phyloP scores from a whole-genome alignment of 176 grass and related monocot genomes.

The Carex myosuroides region DNA sequence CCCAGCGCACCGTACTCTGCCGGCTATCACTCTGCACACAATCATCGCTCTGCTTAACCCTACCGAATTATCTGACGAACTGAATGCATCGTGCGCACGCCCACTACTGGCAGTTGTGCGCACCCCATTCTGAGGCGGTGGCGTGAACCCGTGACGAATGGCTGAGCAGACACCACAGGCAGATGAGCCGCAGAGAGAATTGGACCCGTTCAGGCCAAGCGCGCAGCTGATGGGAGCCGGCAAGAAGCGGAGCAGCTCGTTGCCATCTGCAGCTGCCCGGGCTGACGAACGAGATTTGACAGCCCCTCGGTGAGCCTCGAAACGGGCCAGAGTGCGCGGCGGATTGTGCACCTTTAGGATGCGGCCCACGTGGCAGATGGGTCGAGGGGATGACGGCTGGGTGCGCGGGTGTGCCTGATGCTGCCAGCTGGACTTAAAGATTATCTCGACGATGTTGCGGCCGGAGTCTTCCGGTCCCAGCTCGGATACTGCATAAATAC shows the following conservation, averaged over 20 bases:
- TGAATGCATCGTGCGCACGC: conserved; percentile 41
- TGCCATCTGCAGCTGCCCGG: conserved; percentile 73
- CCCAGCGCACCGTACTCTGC: conserved; percentile 33
- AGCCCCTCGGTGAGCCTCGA: conserved; percentile 80
- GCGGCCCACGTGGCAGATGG: conserved; percentile 64
- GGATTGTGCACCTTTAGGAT: conserved; percentile 88
- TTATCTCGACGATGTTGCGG: conserved; percentile 95
- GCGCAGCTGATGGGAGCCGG: conserved; percentile 56
- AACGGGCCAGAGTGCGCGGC: conserved; percentile 63
- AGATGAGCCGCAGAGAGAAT: conserved; percentile 37
- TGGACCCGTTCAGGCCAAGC: conserved; percentile 45
- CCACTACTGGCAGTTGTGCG: conserved; percentile 81
- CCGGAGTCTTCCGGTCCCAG: conserved; percentile 85
- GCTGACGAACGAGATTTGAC: conserved; percentile 44
- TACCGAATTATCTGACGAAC: not conserved
- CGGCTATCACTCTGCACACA: conserved; percentile 95
- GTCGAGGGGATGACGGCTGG: not conserved
- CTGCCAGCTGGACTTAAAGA: conserved; percentile 99
- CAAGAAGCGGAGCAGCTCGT: conserved; percentile 95
- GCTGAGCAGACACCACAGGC: conserved; percentile 58
- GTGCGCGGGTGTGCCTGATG: conserved; percentile 29
- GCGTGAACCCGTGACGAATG: conserved; percentile 64
- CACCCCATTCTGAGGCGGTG: conserved; percentile 42
- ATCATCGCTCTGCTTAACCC: conserved; percentile 54
- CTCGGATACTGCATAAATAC: conserved; percentile 56